These are phyloP conservation scores for Aspergillus intermedius DNA, from an alignment of 2,329 filamentous ascomycete genomes.

Conservation along the genomic window DNA sequence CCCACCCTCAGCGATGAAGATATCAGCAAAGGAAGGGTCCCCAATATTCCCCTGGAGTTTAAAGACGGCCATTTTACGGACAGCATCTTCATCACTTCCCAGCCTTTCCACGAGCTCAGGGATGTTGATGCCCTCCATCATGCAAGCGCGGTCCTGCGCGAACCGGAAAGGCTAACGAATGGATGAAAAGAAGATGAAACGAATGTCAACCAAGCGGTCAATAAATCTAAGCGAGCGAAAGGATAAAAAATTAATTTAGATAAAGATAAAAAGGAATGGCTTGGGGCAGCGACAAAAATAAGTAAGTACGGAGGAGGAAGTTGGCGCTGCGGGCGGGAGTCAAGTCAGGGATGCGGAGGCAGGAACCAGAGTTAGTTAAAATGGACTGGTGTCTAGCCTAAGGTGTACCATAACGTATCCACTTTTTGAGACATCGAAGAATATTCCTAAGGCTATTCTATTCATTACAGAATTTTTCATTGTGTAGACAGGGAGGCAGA, in stretches of 20 bases:
- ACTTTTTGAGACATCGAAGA: not conserved
- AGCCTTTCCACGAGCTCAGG: slow-evolving; percentile 54
- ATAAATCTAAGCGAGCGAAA: not conserved
- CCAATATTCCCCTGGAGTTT: slow-evolving; percentile 93
- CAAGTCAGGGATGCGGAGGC: not conserved
- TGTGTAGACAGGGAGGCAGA: not conserved
- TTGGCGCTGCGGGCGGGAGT: not conserved
- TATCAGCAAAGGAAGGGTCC: slow-evolving; percentile 91
- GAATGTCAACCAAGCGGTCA: not conserved
- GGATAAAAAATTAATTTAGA: not conserved
- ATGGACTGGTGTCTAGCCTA: not conserved
- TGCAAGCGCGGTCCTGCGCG: not conserved
- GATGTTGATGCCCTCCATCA: slow-evolving; percentile 52
- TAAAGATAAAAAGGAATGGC: not conserved
- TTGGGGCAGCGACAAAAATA: not conserved
- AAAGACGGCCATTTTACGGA: slow-evolving; percentile 98
- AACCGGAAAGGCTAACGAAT: not conserved
- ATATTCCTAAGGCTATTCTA: not conserved
- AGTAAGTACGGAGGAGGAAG: too few relatives aligned
- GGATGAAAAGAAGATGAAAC: not conserved
- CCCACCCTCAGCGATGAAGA: slow-evolving; percentile 87
- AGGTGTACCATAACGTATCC: not conserved
- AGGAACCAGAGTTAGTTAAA: not conserved
- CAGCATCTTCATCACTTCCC: slow-evolving; percentile 68
- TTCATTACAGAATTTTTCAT: not conserved